Evolutionary conservation across 2,329 filamentous ascomycete species (phyloP), one percentile per base, ranked within the genome.

Genomic region (Phialophora tarda): DNA sequence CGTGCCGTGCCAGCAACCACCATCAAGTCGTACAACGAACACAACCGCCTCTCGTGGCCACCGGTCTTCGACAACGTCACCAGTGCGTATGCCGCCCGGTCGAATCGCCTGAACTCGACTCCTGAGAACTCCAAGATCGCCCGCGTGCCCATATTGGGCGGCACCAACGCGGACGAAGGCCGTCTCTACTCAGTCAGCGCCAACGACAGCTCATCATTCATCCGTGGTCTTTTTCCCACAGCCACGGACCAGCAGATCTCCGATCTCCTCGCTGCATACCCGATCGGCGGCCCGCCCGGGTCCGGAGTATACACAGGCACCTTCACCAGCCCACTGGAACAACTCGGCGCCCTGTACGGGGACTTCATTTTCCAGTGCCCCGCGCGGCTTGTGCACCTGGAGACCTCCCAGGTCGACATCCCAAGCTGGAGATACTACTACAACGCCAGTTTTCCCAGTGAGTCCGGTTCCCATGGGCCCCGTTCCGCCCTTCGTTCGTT

Each of bases 151-250:
- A 66, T 79, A 7, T 68, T 80, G 6, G 81, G 81, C 57, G 82
- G 82, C 50, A 78, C 73, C 64, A 80, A 77, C 8, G 71, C 84
- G 24, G 77, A 79, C 17, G 77, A 83, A 73, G 81, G 81, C 8
- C 62, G 50, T 3, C 28, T 65, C n/a, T 69, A 67, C 59, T 63
- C 54, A 23, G 5, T 59, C 10, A 65, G 41, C 10, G 59, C 59
- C 34, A 63, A 65, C 44, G 44, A 61, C 5, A n/a, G 62, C 5
- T 30, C 64, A 2, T 21, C 30, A 12, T 64, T 59, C 48, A 55
- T 69, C 8, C 30, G 24, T 12, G 50, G 24, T 4, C 17, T 59
- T 5, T 41, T 69, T 23, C 61, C 61, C 5, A 64, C 63, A 11
- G 60, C 60, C n/a, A 62, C 67, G n/a, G 57, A 48, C 6, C 32